phyloP scores from a whole-genome alignment of 2,329 filamentous ascomycete genomes.

The Fusarium concolor region DNA sequence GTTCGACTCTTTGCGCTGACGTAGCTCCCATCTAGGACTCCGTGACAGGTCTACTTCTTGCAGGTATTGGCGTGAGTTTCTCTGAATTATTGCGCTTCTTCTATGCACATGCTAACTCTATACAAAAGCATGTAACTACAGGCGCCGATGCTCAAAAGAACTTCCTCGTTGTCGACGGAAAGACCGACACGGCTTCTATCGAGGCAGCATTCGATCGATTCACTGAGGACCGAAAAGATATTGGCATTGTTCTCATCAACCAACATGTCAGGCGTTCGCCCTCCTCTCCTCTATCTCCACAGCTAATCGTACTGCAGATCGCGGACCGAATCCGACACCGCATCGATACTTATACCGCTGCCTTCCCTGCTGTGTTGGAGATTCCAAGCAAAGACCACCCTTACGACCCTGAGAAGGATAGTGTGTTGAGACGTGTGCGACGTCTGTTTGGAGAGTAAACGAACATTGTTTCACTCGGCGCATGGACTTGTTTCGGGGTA shows the following conservation, averaged over 20 bases:
- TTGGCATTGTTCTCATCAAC: conserved; percentile 96
- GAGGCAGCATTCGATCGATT: conserved; percentile 92
- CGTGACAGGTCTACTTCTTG: conserved; percentile 93
- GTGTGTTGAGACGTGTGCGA: conserved; percentile 87
- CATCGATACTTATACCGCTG: conserved; percentile 91
- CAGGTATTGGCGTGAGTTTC: conserved; percentile 84
- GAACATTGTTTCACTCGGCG: neutral
- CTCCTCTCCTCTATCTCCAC: neutral
- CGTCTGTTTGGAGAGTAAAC: conserved; percentile 74
- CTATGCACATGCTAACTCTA: neutral
- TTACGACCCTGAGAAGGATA: conserved; percentile 99
- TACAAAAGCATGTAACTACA: conserved; percentile 82
- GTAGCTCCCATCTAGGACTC: conserved; percentile 74
- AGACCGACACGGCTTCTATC: conserved; percentile 89
- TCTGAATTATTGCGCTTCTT: conserved; percentile 5
- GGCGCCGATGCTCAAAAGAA: conserved; percentile 94
- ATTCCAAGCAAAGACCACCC: conserved; percentile 99
- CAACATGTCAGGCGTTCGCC: conserved; percentile 78
- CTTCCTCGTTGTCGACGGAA: conserved; percentile 94
- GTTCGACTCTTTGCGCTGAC: conserved; percentile 43
- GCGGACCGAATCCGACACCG: conserved; percentile 92
- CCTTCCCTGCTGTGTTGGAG: conserved; percentile 95
- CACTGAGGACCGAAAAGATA: conserved; percentile 91
- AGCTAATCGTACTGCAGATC: conserved; percentile 68
- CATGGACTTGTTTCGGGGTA: conserved; percentile 15